Conservation (phyloP, 257 asterid species). For the Mentha longifolia region DNA sequence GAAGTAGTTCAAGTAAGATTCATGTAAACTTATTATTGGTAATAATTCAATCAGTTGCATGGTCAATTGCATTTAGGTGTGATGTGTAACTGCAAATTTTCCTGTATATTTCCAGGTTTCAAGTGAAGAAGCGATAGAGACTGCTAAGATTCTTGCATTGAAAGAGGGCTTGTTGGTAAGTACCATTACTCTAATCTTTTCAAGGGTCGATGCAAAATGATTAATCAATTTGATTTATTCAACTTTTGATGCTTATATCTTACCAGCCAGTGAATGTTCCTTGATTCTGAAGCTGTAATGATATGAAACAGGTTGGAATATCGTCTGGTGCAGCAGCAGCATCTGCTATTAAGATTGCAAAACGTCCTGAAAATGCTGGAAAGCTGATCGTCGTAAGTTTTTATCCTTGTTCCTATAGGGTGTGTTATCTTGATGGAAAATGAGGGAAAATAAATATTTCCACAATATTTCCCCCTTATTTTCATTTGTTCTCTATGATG, state of each 20-base stretch:
- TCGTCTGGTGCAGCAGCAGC: constrained; percentile 98
- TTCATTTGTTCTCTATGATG: too few relatives aligned
- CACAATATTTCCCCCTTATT: too few relatives aligned
- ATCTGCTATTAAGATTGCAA: constrained; percentile 75
- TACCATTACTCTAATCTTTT: background rate
- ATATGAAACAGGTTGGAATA: constrained; percentile 70
- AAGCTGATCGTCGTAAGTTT: constrained; percentile 88
- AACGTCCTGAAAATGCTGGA: constrained; percentile 81
- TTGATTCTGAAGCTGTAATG: constrained; percentile 23
- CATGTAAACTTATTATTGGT: background rate
- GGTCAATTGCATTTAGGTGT: background rate
- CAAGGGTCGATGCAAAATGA: background rate
- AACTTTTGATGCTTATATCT: background rate
- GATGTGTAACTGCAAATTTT: background rate
- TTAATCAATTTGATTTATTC: background rate
- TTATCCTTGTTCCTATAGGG: constrained; percentile 3
- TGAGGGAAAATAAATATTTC: too few relatives aligned
- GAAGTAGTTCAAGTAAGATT: constrained; percentile 89
- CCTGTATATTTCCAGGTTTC: constrained; percentile 56
- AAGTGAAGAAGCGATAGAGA: constrained; percentile 90
- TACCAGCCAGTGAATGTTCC: background rate
- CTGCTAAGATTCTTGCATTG: constrained; percentile 85
- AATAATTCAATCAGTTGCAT: background rate
- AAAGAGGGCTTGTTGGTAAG: constrained; percentile 90
- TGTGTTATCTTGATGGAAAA: too few relatives aligned